A percentile compares a stretch with the other conserved stretches of the same genome.
Conservation (phyloP, 768 basidiomycete species). For the Pleurotus salmoneostramineus region DNA sequence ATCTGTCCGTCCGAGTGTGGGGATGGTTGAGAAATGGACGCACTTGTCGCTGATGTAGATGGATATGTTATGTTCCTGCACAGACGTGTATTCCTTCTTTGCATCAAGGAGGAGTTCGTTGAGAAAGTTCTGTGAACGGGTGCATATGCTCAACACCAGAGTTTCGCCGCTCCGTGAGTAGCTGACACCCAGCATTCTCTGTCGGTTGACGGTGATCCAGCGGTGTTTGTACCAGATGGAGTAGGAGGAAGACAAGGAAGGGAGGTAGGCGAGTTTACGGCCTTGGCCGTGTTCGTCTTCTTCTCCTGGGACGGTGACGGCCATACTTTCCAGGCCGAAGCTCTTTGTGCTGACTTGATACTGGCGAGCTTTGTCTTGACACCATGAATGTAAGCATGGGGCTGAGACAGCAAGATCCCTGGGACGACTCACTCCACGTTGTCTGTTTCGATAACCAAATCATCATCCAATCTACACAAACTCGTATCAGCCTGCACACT, state of each 20-base stretch:
- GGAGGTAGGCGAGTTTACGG: constrained; percentile 39
- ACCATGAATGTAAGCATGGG: neutral
- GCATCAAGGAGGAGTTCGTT: constrained; percentile 52
- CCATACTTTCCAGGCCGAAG: constrained; percentile 3
- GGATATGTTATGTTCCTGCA: constrained; percentile 46
- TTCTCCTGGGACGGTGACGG: neutral
- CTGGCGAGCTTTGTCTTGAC: constrained; percentile 35
- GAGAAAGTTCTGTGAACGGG: constrained; percentile 39
- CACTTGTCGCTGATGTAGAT: constrained; percentile 49
- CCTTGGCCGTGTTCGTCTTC: constrained; percentile 12
- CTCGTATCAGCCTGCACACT: neutral
- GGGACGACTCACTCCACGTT: constrained; percentile 39
- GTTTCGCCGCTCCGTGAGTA: constrained; percentile 31
- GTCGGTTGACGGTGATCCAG: constrained; percentile 35
- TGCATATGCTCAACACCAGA: constrained; percentile 43
- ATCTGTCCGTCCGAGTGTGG: neutral
- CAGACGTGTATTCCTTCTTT: constrained; percentile 43
- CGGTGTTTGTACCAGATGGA: constrained; percentile 48
- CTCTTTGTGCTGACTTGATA: constrained; percentile 41
- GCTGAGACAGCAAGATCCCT: neutral
- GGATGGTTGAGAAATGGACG: neutral
- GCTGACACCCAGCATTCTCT: constrained; percentile 25
- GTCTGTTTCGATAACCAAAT: constrained; percentile 55
- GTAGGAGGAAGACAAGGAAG: constrained; percentile 34
- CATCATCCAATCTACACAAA: constrained; percentile 52